A percentile compares a stretch with the other conserved stretches of the same genome.
Conservation (phyloP, 148 eudicot genomes). For the Camellia granthamiana region DNA sequence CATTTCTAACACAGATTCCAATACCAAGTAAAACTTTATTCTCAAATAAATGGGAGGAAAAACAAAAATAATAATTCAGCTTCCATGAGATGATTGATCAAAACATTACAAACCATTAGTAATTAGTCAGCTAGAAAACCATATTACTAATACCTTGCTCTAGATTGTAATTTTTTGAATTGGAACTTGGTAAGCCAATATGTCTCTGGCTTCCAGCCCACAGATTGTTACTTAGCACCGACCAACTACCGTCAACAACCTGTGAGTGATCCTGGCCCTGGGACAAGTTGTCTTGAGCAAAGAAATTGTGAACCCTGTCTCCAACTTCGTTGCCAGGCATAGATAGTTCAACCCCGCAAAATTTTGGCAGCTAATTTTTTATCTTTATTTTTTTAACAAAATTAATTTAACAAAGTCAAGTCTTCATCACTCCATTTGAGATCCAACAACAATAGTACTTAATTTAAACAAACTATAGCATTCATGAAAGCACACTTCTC, state of each 20-base stretch:
- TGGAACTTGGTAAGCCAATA: conserved; percentile 35
- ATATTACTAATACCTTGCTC: conserved; percentile 50
- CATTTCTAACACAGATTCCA: neutral
- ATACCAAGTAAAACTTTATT: neutral
- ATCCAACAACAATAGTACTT: neutral
- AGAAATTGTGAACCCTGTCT: conserved; percentile 90
- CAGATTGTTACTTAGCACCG: conserved; percentile 39
- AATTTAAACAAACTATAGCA: neutral
- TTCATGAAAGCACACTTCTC: conserved; percentile 5
- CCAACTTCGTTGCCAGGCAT: conserved; percentile 89
- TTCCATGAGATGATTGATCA: conserved; percentile 1
- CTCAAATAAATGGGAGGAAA: neutral
- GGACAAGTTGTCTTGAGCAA: conserved; percentile 64
- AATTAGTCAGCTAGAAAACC: neutral
- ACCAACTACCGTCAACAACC: conserved; percentile 60
- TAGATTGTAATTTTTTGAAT: conserved; percentile 39
- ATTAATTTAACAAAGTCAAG: neutral
- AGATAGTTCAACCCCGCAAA: conserved; percentile 45
- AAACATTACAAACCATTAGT: neutral
- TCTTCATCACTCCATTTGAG: neutral
- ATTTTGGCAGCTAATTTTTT: conserved; percentile 26
- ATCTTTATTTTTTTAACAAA: neutral
- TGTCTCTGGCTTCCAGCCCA: conserved; percentile 65
- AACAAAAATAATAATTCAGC: neutral
- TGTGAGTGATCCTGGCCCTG: conserved; percentile 54